phyloP scores from a whole-genome alignment of 2,329 filamentous ascomycete species.

The Cladosporium oxysporum region DNA sequence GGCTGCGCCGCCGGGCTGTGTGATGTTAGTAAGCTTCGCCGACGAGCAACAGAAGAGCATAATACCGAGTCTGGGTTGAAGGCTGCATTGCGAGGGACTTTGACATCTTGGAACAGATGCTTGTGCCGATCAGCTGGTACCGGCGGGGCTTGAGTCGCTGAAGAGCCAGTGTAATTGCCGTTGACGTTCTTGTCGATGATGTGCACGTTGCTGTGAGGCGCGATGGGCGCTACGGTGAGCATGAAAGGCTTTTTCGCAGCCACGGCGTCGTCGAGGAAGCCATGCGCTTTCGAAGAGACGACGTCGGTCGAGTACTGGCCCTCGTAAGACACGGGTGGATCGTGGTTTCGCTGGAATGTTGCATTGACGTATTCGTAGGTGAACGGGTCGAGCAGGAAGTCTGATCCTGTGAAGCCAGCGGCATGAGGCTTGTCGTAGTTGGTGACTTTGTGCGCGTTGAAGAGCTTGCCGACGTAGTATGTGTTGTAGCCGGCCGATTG shows the following conservation, averaged over 20 bases:
- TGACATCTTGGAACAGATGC: slow-evolving; percentile 61
- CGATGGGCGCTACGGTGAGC: slow-evolving; percentile 64
- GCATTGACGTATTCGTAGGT: slow-evolving; percentile 70
- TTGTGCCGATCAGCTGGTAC: slow-evolving; percentile 45
- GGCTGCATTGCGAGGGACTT: slow-evolving; percentile 61
- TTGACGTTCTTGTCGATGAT: slow-evolving; percentile 12
- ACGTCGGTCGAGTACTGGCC: slow-evolving; percentile 62
- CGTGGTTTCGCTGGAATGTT: slow-evolving; percentile 62
- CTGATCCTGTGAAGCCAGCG: slow-evolving; percentile 60
- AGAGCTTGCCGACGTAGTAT: slow-evolving; percentile 71
- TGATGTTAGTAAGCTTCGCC: neutral
- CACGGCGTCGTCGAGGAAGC: slow-evolving; percentile 63
- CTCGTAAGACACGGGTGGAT: slow-evolving; percentile 57
- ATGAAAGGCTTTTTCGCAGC: slow-evolving; percentile 64
- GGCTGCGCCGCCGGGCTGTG: slow-evolving; percentile 44
- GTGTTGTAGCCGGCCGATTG: slow-evolving; percentile 68
- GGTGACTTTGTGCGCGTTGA: slow-evolving; percentile 62
- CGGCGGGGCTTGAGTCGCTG: slow-evolving; percentile 5
- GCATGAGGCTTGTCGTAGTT: slow-evolving; percentile 63
- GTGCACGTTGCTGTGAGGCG: slow-evolving; percentile 55
- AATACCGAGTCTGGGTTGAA: slow-evolving; percentile 60
- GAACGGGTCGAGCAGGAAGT: slow-evolving; percentile 32
- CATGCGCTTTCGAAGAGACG: slow-evolving; percentile 59
- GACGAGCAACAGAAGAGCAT: neutral
- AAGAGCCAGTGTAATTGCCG: slow-evolving; percentile 13